Evolutionary conservation across 1,284 basidiomycete genomes (phyloP).

Genomic region (Prillingera fragicola): DNA sequence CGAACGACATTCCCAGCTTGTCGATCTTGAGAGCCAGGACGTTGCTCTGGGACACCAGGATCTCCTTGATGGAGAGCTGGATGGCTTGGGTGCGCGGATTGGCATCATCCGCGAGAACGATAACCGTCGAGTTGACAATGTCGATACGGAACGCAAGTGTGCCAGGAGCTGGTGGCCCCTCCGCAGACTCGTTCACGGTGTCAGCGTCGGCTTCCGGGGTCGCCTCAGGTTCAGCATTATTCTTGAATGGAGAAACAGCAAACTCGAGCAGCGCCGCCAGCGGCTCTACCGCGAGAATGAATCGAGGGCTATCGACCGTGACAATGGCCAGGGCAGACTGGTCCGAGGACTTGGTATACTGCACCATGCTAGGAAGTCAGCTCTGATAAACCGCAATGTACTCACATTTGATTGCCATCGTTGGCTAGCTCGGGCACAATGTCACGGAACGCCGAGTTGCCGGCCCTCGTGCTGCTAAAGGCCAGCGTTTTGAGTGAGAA

Average conservation of each 20-base stretch:
- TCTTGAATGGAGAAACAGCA: slow-evolving; percentile 62
- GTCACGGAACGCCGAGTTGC: slow-evolving; percentile 82
- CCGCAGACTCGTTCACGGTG: slow-evolving; percentile 10
- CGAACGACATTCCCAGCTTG: slow-evolving; percentile 88
- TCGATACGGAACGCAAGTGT: slow-evolving; percentile 69
- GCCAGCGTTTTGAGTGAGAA: slow-evolving; percentile 84
- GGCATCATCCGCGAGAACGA: slow-evolving; percentile 79
- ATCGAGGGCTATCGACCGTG: slow-evolving; percentile 85
- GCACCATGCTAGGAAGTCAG: slow-evolving; percentile 59
- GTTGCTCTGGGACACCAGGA: slow-evolving; percentile 88
- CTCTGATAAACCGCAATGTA: background rate
- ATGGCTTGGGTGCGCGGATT: slow-evolving; percentile 81
- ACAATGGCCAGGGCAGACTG: slow-evolving; percentile 67
- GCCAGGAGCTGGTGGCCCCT: slow-evolving; percentile 20
- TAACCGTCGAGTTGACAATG: slow-evolving; percentile 84
- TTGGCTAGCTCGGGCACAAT: slow-evolving; percentile 89
- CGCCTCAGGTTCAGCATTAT: slow-evolving; percentile 9
- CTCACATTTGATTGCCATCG: slow-evolving; percentile 72
- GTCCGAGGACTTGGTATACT: slow-evolving; percentile 68
- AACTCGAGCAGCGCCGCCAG: slow-evolving; percentile 84
- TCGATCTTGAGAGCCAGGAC: slow-evolving; percentile 77
- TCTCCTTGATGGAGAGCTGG: slow-evolving; percentile 72
- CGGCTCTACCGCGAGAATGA: slow-evolving; percentile 91
- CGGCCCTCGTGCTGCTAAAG: slow-evolving; percentile 79
- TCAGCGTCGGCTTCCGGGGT: slow-evolving; percentile 27